Evolutionary conservation across 2,329 filamentous ascomycete species (phyloP).

Genomic region (Coniochaeta pulveracea): DNA sequence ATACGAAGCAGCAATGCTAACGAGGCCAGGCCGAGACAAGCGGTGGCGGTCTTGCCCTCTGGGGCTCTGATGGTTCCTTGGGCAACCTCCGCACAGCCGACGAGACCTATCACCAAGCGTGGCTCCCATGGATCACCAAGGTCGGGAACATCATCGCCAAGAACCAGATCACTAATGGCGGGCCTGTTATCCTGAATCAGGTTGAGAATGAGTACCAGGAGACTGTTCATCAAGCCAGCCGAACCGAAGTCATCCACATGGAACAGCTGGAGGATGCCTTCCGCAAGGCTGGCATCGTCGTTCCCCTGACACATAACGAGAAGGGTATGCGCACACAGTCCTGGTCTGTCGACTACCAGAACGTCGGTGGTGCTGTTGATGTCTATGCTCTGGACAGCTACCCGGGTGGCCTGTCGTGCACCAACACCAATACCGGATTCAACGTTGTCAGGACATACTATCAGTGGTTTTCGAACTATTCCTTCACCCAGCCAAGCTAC

Average conservation of each 20-base stretch:
- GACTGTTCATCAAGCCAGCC: constrained; percentile 25
- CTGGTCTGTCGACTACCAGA: constrained; percentile 42
- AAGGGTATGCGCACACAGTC: constrained; percentile 34
- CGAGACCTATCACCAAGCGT: constrained; percentile 22
- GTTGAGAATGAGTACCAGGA: constrained; percentile 42
- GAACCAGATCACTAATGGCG: constrained; percentile 38
- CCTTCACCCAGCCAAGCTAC: constrained; percentile 39
- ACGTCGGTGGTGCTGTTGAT: constrained; percentile 43
- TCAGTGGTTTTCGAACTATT: constrained; percentile 45
- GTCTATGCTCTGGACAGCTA: constrained; percentile 35
- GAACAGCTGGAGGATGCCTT: constrained; percentile 35
- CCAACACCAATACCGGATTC: constrained; percentile 34
- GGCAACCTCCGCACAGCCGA: constrained; percentile 28
- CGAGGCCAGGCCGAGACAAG: constrained; percentile 29
- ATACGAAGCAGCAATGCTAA: constrained; percentile 7
- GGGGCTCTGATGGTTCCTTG: constrained; percentile 29
- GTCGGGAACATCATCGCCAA: constrained; percentile 34
- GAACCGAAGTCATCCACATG: constrained; percentile 39
- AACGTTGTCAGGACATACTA: constrained; percentile 39
- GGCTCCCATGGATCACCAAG: constrained; percentile 21
- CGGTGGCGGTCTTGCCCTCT: constrained; percentile 30
- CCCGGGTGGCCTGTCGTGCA: constrained; percentile 35
- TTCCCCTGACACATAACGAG: constrained; percentile 38
- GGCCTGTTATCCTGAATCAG: constrained; percentile 38
- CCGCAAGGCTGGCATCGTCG: constrained; percentile 30